Evolutionary conservation across 768 basidiomycete genomes (phyloP), one percentile per base, ranked within the genome.

Genomic region (Trametes cinnabarina): DNA sequence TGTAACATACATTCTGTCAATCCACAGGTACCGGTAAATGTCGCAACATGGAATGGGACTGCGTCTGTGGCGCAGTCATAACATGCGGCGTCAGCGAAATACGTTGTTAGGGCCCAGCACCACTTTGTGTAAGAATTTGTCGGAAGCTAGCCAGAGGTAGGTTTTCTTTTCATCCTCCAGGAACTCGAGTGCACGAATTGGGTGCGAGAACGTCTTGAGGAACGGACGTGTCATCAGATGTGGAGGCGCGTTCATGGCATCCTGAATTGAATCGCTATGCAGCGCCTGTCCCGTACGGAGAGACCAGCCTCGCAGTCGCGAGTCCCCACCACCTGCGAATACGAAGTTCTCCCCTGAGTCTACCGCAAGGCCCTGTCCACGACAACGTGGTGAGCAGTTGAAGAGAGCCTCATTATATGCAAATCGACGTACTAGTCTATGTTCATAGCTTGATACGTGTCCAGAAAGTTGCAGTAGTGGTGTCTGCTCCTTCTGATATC

Each of bases 261-360:
- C 25, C 20, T n/a, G n/a, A n/a, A 67, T 46, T 3, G 43, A 4
- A 1, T 43, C 37, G 6, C 60, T 12, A 57, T 59, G 22, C 19
- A 85, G 58, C 4, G 72, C 72, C 15, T 71, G 71, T 4, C 87
- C 88, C 8, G 78, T 80, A 15, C 70, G 76, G 9, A 91, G 68
- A 11, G 87, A 87, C 90, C 90, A 92, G 3, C 79, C 80, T 22
- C 87, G 82, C 57, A 91, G 78, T 30, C 76, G 77, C 41, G 72
- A 61, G 69, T 92, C 89, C 60, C 84, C 79, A 10, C 88, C 88
- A 0, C 86, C 86, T 9, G 85, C 85, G 57, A 88, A 88, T 17
- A 92, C 65, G 48, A 86, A 79, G 26, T 81, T 74, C 47, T 85
- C 76, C 8, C 69, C 59, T 0, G 83, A 79, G 61, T 90, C 87